These are phyloP conservation scores for Mercurialis annua DNA, from an alignment of 345 rosid species.

Conservation along the genomic window DNA sequence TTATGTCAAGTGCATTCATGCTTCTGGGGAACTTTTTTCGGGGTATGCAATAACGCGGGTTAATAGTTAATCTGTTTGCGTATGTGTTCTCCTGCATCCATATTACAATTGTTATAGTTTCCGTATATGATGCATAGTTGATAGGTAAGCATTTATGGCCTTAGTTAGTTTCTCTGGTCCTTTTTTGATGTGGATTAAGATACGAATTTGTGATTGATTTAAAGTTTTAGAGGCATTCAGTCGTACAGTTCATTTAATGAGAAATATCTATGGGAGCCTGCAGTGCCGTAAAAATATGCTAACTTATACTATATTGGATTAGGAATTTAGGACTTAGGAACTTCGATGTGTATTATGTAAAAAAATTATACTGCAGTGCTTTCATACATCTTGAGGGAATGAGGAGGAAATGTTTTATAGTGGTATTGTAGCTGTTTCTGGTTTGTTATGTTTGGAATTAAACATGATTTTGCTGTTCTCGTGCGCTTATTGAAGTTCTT, in stretches of 20 bases:
- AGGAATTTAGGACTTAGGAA: neutral
- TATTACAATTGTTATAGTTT: neutral
- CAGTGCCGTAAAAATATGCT: neutral
- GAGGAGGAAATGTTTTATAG: neutral
- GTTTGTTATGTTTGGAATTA: neutral
- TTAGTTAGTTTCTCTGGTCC: neutral
- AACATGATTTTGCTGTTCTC: neutral
- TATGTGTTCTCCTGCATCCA: neutral
- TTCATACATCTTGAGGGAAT: neutral
- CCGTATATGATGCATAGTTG: no score
- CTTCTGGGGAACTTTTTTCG: conserved; percentile 74
- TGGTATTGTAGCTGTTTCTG: neutral
- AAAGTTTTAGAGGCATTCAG: neutral
- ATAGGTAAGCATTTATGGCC: neutral
- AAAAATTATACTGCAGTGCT: neutral
- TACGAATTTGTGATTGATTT: conserved; percentile 1
- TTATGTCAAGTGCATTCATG: conserved; percentile 90
- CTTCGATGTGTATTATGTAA: neutral
- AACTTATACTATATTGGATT: neutral
- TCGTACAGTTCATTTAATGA: neutral
- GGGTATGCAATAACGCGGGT: conserved; percentile 53
- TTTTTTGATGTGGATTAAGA: neutral
- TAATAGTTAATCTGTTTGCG: neutral
- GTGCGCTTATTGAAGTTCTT: neutral
- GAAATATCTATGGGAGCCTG: neutral